phyloP scores from a whole-genome alignment of 805 yeast species.

The Kluyveromyces dobzhanskii region DNA sequence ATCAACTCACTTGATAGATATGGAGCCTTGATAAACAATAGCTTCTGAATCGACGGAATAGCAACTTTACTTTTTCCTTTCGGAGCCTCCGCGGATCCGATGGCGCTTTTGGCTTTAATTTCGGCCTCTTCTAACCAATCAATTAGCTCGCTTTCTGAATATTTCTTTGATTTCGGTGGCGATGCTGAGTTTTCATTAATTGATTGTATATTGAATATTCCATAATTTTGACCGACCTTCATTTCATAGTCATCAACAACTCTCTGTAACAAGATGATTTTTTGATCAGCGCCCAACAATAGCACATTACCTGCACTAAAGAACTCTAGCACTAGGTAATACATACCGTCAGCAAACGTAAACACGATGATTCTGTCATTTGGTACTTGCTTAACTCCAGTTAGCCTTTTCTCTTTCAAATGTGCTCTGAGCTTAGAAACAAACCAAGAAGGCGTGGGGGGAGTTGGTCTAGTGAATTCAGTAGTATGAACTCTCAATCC shows the following conservation, averaged over 20 bases:
- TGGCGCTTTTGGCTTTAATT: conserved; percentile 5
- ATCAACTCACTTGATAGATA: conserved; percentile 74
- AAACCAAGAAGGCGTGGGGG: conserved; percentile 77
- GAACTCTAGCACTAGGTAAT: conserved; percentile 76
- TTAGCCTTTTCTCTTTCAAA: conserved; percentile 68
- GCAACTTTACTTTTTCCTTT: conserved; percentile 34
- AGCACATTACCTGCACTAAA: conserved; percentile 92
- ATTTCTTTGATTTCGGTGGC: conserved; percentile 7
- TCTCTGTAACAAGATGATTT: conserved; percentile 68
- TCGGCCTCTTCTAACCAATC: conserved; percentile 25
- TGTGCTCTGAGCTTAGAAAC: conserved; percentile 82
- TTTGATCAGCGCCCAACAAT: conserved; percentile 58
- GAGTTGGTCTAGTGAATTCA: conserved; percentile 70
- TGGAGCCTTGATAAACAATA: conserved; percentile 59
- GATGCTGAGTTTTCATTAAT: conserved; percentile 26
- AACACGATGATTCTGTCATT: conserved; percentile 79
- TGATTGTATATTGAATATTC: conserved; percentile 46
- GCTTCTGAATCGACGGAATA: conserved; percentile 56
- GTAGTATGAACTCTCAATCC: conserved; percentile 79
- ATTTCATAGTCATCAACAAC: conserved; percentile 66
- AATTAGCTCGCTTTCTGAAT: conserved; percentile 13
- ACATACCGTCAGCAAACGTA: conserved; percentile 75
- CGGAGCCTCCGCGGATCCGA: conserved; percentile 5
- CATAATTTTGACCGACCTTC: conserved; percentile 65
- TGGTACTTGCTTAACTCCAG: conserved; percentile 64